Evolutionary conservation across 163 green algal species (phyloP), one percentile per base, ranked within the genome.

Genomic region (Scenedesmus sp.): DNA sequence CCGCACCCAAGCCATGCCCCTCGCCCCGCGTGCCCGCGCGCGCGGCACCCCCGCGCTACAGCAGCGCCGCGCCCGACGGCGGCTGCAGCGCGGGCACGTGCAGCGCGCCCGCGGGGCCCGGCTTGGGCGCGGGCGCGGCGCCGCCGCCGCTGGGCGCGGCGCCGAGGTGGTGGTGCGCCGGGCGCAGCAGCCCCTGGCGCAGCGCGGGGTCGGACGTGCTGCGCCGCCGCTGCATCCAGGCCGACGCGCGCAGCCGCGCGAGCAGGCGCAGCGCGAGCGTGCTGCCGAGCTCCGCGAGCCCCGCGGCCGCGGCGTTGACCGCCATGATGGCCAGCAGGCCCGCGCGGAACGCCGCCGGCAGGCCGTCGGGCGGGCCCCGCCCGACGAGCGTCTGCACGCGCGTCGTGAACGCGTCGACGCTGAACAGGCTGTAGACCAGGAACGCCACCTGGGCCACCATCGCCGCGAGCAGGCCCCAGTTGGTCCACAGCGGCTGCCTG

Each of bases 401-500:
- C 34, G 24, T 63, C 26, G 90, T 89, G 63, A 88, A 86, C 7
- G 34, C 56, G 31, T 78, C 65, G 10, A 87, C 80, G 14, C 58
- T 44, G 44, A 93, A 88, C 28, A 93, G 60, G 45, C 83, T 79
- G 78, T 86, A 87, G 10, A 87, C 47, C 20, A 91, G 62, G 24
- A 92, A 91, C 36, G 24, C 13, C 28, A 78, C 66, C 77, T 91
- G 87, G 45, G 74, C 42, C 14, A 82, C 36, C 57, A 92, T 81
- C 34, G 79, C 69, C 26, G 85, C 26, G 48, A 90, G 31, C 34
- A 93, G 70, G 60, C 78, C 83, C 22, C 58, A 24, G 56, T 93
- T 93, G 39, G 87, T 93, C 71, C 78, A 91, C 18, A 93, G 58
- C 15, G 86, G 78, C 45, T 77, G 64, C 64, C 75, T 80, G 72